Percentiles rank a stretch among this genome's conserved stretches.
These are phyloP conservation scores for Saitozyma podzolica DNA, from an alignment of 768 basidiomycete species.

Conservation along the genomic window DNA sequence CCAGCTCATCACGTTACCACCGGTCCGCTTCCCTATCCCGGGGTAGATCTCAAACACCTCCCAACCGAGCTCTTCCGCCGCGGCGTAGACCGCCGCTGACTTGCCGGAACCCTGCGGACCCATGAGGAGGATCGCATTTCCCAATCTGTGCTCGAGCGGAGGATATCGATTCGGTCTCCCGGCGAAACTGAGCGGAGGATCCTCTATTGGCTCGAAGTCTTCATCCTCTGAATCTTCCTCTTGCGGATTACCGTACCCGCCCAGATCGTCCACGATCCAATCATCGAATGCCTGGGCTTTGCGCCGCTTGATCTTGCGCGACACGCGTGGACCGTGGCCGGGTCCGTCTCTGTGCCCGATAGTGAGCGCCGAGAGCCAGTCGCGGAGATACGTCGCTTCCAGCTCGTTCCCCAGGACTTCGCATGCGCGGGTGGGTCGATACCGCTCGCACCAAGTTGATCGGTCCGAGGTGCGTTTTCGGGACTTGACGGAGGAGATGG, in stretches of 20 bases:
- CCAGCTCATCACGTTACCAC: conserved; percentile 70
- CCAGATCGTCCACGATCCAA: conserved; percentile 52
- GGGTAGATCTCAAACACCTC: conserved; percentile 96
- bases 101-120: conserved; percentile 88
- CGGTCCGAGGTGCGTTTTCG: conserved; percentile 13
- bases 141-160: conserved; percentile 55
- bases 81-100: conserved; percentile 88
- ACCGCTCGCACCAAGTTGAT: conserved; percentile 49
- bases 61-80: conserved; percentile 90
- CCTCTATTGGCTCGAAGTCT: conserved; percentile 22
- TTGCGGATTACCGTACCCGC: conserved; percentile 30
- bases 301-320: conserved; percentile 37
- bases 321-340: conserved; percentile 22
- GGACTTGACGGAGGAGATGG: conserved; percentile 16
- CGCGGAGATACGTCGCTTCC: conserved; percentile 47
- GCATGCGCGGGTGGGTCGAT: conserved; percentile 33
- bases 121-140: conserved; percentile 79
- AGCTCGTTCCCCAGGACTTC: conserved; percentile 50
- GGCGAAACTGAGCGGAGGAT: conserved; percentile 11
- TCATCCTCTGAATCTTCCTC: conserved; percentile 23
- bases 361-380: conserved; percentile 47
- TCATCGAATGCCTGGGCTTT: conserved; percentile 30
- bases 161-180: conserved; percentile 18
- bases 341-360: conserved; percentile 26
- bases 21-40: conserved; percentile 85